Base-by-base conservation (phyloP, 1,139 yeast genomes). In the Lizanozyma gosingica region DNA sequence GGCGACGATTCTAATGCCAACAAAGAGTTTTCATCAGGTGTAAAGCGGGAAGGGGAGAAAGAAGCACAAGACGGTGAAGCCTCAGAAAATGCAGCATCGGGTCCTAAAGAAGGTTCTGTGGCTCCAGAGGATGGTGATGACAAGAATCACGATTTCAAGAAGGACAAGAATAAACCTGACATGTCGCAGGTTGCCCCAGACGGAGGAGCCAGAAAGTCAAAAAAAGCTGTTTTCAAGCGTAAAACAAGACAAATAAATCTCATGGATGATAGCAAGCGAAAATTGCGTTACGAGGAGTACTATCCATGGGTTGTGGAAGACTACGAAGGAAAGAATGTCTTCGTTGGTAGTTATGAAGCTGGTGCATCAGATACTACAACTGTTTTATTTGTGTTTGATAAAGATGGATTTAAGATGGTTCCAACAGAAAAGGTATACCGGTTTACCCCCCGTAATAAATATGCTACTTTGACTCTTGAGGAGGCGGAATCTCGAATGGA, bases 291-390 rank as follows among this genome's bases (percentile, higher is more conserved):
- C 56, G 98, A 92, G 61, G 98, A 92, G 62, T 87, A 83, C 56
- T 90, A 86, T 52, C 98, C 98, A 0, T 92, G 98, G 98, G 95
- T 94, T 15, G 69, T 94, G 71, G 97, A 90, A 63, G 98, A 94
- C 62, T 90, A 85, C 59, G 96, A 87, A 51, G 96, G 95, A 41
- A 74, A 78, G 46, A 90, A 92, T 57, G 94, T 95, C 1, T 92
- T 86, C 83, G 97, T 90, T 17, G 97, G 98, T 33, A 84, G 83
- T 51, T 90, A 86, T 62, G 98, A 92, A 63, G 98, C 97, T 1
- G 95, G 94, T 9, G 84, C 84, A 47, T 78, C 90, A 8, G 96
- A 87, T 50, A 74, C 87, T 15, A 68, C 66, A 33, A 90, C 86
- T 57, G 96, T 87, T 4, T 66, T 92, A 40, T 76, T 92, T 53